Conservation (phyloP, 208 protist species). For the Acanthamoeba culbertsoni region DNA sequence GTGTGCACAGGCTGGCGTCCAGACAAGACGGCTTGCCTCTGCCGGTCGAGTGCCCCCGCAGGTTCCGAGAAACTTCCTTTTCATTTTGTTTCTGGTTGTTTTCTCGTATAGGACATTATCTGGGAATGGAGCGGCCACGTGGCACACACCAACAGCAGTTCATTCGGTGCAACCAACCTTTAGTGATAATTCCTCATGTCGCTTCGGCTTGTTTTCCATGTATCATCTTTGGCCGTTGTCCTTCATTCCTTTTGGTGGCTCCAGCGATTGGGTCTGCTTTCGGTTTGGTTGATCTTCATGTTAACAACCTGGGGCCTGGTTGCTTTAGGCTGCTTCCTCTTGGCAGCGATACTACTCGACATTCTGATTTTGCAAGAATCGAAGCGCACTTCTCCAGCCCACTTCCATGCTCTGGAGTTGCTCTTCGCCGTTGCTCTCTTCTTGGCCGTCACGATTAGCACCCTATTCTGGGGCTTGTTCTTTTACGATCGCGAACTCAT, state of each 20-base stretch:
- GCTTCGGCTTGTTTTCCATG: neutral
- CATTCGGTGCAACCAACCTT: no score
- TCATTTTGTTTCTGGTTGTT: neutral
- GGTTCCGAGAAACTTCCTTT: neutral
- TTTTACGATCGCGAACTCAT: constrained; percentile 21
- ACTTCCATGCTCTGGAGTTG: neutral
- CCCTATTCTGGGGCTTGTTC: constrained; percentile 6
- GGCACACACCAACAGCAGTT: neutral
- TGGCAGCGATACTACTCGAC: neutral
- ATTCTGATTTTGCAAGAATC: neutral
- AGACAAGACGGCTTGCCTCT: neutral
- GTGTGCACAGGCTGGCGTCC: neutral
- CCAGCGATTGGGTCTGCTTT: neutral
- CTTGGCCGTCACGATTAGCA: neutral
- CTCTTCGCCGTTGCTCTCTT: neutral
- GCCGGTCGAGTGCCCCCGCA: neutral
- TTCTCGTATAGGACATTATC: neutral
- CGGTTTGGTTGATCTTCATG: neutral
- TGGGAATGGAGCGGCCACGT: neutral
- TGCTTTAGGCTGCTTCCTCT: neutral
- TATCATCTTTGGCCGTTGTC: neutral
- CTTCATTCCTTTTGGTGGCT: neutral
- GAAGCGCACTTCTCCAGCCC: neutral
- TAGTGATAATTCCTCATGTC: no score
- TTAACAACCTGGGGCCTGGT: neutral